Conservation (phyloP, 2,329 filamentous ascomycete species). For the Diaporthe citriasiana region DNA sequence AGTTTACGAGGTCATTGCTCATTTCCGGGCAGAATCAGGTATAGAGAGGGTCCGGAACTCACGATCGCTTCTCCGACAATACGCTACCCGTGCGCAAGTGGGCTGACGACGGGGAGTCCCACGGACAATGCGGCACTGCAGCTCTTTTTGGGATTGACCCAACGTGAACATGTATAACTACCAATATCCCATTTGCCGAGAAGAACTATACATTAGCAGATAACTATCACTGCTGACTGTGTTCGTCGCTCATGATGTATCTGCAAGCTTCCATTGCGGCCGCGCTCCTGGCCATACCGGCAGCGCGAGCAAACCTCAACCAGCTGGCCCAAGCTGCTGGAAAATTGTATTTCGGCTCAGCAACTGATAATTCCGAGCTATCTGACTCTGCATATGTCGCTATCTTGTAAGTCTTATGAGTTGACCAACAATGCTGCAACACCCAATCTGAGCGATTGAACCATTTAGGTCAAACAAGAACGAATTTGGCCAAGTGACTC, state of each 20-base stretch:
- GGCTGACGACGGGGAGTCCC: conserved; percentile 3
- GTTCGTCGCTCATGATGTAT: not conserved
- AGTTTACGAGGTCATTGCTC: conserved; percentile 3
- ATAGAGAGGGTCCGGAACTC: conserved; percentile 19
- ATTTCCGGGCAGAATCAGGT: conserved; percentile 29
- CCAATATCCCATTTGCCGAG: not conserved
- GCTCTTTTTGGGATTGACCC: not conserved
- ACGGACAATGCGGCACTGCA: not conserved
- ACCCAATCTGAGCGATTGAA: not conserved
- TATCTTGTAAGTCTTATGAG: conserved; percentile 56
- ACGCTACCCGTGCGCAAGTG: not conserved
- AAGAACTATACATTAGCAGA: not conserved
- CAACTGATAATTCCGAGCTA: conserved; percentile 71
- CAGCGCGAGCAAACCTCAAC: conserved; percentile 40
- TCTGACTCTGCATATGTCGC: conserved; percentile 67
- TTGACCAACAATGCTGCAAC: not conserved
- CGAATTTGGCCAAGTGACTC: conserved; percentile 76
- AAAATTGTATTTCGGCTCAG: conserved; percentile 72
- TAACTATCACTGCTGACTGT: not conserved
- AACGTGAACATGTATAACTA: conserved; percentile 1
- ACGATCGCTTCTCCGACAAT: conserved; percentile 10
- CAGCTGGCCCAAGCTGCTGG: conserved; percentile 41
- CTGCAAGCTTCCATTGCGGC: conserved; percentile 3
- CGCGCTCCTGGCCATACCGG: conserved; percentile 17
- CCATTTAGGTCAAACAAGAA: conserved; percentile 57